Evolutionary conservation across 225 moss, liverwort and hornwort genomes (phyloP).

Genomic region (Bryum argenteum): DNA sequence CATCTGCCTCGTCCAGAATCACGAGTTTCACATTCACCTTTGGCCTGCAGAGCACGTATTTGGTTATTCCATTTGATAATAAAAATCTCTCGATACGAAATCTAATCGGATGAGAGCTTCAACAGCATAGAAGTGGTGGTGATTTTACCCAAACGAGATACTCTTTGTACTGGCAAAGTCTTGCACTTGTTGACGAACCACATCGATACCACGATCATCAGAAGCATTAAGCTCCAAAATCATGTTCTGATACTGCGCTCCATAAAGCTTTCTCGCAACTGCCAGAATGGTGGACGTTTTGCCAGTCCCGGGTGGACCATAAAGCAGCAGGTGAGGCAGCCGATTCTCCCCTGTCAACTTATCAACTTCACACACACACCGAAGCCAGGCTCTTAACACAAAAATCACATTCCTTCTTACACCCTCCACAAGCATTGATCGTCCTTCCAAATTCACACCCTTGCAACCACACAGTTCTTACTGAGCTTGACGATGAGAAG

Average conservation of each 20-base stretch:
- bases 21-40: constrained; percentile 95
- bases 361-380: constrained; percentile 64
- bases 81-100: background rate
- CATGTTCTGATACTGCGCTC: constrained; percentile 94
- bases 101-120: background rate
- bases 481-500: background rate
- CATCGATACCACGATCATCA: constrained; percentile 97
- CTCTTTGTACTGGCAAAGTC: constrained; percentile 99
- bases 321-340: constrained; percentile 84
- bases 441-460: background rate
- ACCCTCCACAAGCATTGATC: background rate
- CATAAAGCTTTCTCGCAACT: constrained; percentile 95
- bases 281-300: constrained; percentile 97
- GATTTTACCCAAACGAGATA: constrained; percentile 82
- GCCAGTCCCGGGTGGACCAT: constrained; percentile 97
- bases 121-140: constrained; percentile 5
- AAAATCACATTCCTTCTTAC: too few species aligned
- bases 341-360: constrained; percentile 94
- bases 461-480: background rate
- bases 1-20: constrained; percentile 97
- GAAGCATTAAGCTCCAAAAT: constrained; percentile 98
- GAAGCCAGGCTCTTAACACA: background rate
- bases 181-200: constrained; percentile 96
- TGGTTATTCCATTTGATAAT: background rate
- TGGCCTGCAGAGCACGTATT: constrained; percentile 51